Evolutionary conservation across 768 basidiomycete species (phyloP).

Genomic region (Lactifluus subvellereus): DNA sequence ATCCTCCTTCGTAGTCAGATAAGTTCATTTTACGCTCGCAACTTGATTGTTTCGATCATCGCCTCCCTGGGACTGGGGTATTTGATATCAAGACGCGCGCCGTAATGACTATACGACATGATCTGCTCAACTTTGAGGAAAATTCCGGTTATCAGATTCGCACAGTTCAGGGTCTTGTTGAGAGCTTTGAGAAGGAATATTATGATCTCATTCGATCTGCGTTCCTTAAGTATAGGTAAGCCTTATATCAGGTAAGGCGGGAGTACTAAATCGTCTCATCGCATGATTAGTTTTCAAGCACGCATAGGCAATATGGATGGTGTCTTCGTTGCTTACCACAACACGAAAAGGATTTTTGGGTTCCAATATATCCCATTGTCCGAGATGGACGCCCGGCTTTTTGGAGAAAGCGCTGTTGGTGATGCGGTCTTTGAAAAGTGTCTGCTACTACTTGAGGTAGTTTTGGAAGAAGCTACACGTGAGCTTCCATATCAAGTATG

Average conservation of each 20-base stretch:
- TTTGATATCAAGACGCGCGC: constrained; percentile 98
- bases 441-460: constrained; percentile 59
- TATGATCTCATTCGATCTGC: constrained; percentile 92
- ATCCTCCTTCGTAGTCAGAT: constrained; percentile 36
- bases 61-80: constrained; percentile 83
- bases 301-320: constrained; percentile 98
- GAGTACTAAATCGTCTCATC: not conserved
- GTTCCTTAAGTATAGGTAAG: constrained; percentile 86
- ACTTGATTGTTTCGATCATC: constrained; percentile 76
- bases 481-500: constrained; percentile 65
- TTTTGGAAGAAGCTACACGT: constrained; percentile 50
- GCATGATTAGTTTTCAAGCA: constrained; percentile 71
- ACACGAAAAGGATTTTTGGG: constrained; percentile 80
- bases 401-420: constrained; percentile 58
- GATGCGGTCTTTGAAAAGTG: constrained; percentile 72
- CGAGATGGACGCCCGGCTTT: constrained; percentile 83
- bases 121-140: constrained; percentile 82
- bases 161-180: constrained; percentile 50
- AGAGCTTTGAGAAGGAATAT: constrained; percentile 90
- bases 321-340: constrained; percentile 82
- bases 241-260: not conserved
- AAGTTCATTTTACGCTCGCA: constrained; percentile 91
- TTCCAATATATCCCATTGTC: constrained; percentile 87
- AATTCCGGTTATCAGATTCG: constrained; percentile 76
- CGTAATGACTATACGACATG: constrained; percentile 74